Evolutionary conservation across 768 basidiomycete species (phyloP), one percentile per base, ranked within the genome.

Genomic region (Mycena indigotica): DNA sequence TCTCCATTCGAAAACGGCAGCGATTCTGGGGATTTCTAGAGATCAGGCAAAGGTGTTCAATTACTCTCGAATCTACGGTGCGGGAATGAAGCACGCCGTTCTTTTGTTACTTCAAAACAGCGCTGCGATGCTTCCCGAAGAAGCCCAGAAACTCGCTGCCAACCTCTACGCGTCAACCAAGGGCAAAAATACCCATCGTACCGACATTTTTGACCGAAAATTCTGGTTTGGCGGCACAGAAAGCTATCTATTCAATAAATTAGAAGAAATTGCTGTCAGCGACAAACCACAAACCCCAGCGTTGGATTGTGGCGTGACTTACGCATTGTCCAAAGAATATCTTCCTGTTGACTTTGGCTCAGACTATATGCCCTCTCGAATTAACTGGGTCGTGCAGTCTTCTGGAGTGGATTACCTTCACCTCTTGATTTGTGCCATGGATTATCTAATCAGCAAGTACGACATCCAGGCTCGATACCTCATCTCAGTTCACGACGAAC

Each of bases 301-400:
- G 1, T 80, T 99, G 19, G 93, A 91, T 1, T 98, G 96, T 66
- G 93, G 94, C 16, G 86, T 99, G 40, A 98, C 97, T 1, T 84
- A 89, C 50, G 96, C 96, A 0, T 79, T 99, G n/a, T 89, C 89
- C 26, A 95, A 92, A 73, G 87, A 90, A 60, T 88, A 93, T 67
- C 83, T 99, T 2, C 89, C 90, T 0, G 83, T 84, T 29, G 83
- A 81, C 56, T 92, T 93, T 58, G 92, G 91, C 13, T 72, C 87
- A 0, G 92, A 95, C 62, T 98, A 92, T 71, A 88, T 98, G 82
- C 89, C 97, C 0, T 97, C 94, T 5, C 85, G 97, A 40, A 95
- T 98, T 76, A 99, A 99, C 68, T 98, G 97, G 97, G 97, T 95
- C 49, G 97, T 98, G 5, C 97, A 98, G 67, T 98, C 95, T 3